Base-by-base conservation (phyloP, 2,329 filamentous ascomycete species). In the Aspergillus sp. region DNA sequence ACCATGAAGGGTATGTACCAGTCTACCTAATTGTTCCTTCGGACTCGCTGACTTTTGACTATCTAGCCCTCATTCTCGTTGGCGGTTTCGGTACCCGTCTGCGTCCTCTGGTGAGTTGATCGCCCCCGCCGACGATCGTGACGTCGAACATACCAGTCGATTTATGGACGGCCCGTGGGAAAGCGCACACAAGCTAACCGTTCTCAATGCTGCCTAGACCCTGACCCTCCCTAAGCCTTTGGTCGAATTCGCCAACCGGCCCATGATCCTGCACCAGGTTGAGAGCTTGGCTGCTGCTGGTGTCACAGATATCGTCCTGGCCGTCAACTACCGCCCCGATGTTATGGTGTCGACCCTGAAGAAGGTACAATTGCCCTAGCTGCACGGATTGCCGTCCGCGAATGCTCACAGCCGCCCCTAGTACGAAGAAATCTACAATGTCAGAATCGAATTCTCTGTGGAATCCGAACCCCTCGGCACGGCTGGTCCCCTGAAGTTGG, bases 181-280 rank as follows among this genome's bases (percentile, higher is more conserved):
- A 54, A 39, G 12, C 32, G 12, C 32, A 36, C 47, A 15, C 41
- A 57, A 64, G 57, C 67, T 70, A 58, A 70, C 23, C 21, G 55
- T 3, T n/a, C 32, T 15, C 25, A 49, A 47, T 23, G 45, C 45
- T 47, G 21, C 41, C 57, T 77, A 96, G 92, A 99, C 94, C 71
- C 88, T 99, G 75, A 97, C 95, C 55, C 91, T 97, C 69, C 94
- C 94, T 64, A 99, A 98, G 81, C 94, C 95, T 67, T 86, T 99
- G 69, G 95, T 99, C 74, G 94, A 99, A 82, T 99, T 99, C 75
- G 92, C 88, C 76, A 99, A 99, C 86, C 94, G 95, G 82, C 95
- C 93, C 77, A 99, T 99, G 94, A 98, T 99, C 79, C 86, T 96
- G 74, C 94, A 98, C 81, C 94, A 99, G 82, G 91, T 99, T 72